Evolutionary conservation across 2,329 filamentous ascomycete genomes (phyloP).

Genomic region (Aspergillus fumigatus): DNA sequence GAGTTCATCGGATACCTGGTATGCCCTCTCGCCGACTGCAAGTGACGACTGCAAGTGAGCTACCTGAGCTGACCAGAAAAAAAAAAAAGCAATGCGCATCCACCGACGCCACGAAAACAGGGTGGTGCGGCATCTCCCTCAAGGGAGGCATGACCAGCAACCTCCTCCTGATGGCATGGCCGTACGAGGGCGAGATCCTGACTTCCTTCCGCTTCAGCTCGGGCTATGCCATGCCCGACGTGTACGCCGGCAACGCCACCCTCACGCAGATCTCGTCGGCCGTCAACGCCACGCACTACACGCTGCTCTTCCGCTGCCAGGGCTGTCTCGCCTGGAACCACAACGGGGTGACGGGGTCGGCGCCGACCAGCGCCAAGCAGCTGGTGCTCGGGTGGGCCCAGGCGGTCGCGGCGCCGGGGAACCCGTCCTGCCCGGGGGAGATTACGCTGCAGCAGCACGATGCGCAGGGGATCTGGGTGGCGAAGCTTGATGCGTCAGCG

Average conservation of each 20-base stretch:
- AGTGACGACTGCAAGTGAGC: too few relatives aligned
- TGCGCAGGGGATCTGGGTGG: constrained; percentile 52
- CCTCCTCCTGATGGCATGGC: constrained; percentile 57
- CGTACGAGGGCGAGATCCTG: constrained; percentile 49
- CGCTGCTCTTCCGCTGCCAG: constrained; percentile 62
- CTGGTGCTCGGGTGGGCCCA: constrained; percentile 56
- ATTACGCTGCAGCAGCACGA: constrained; percentile 53
- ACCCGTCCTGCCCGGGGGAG: constrained; percentile 43
- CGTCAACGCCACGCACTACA: constrained; percentile 56
- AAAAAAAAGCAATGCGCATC: constrained; percentile 48
- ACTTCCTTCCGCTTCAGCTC: constrained; percentile 56
- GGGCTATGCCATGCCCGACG: constrained; percentile 55
- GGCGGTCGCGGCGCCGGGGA: constrained; percentile 36
- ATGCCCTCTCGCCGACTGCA: constrained; percentile 15
- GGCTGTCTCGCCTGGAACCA: constrained; percentile 54
- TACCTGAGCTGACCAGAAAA: constrained; percentile 2
- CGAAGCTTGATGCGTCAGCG: constrained; percentile 39
- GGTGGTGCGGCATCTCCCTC: constrained; percentile 57
- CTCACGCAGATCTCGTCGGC: constrained; percentile 57
- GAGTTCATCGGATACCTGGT: constrained; percentile 61
- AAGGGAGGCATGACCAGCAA: constrained; percentile 55
- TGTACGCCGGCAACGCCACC: constrained; percentile 59
- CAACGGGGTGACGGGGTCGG: constrained; percentile 41
- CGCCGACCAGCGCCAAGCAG: constrained; percentile 42
- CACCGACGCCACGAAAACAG: constrained; percentile 43